Conservation (phyloP, 495 filamentous ascomycete genomes). For the Tricharina praecox region DNA sequence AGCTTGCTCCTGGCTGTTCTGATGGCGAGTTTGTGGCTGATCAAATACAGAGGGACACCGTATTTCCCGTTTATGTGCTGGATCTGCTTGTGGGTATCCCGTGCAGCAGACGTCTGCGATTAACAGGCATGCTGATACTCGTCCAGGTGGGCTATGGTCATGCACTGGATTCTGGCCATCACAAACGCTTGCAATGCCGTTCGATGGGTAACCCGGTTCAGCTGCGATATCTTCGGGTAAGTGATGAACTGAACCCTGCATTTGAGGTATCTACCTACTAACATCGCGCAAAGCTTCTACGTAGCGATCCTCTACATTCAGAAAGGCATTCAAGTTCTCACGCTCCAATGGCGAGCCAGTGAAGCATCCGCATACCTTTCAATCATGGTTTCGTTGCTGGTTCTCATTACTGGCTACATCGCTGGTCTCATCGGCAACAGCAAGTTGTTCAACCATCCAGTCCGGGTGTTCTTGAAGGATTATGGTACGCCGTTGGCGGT, state of each 20-base stretch:
- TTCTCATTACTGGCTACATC: conserved; percentile 53
- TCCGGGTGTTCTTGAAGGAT: conserved; percentile 66
- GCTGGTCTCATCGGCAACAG: conserved; percentile 53
- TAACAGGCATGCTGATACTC: conserved; percentile 1
- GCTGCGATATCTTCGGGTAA: conserved; percentile 61
- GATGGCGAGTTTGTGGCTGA: conserved; percentile 4
- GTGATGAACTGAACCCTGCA: neutral
- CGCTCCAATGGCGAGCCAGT: conserved; percentile 38
- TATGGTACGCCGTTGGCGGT: conserved; percentile 71
- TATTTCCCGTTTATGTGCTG: conserved; percentile 75
- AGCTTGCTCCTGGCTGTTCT: neutral
- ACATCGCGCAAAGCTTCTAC: conserved; percentile 41
- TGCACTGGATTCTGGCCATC: conserved; percentile 64
- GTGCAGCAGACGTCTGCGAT: neutral
- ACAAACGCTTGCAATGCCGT: conserved; percentile 68
- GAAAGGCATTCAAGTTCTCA: conserved; percentile 66
- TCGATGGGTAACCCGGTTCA: conserved; percentile 67
- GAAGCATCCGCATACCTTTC: conserved; percentile 56
- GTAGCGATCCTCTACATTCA: conserved; percentile 76
- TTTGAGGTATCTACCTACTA: conserved; percentile 10
- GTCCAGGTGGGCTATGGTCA: conserved; percentile 53
- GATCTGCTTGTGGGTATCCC: conserved; percentile 48
- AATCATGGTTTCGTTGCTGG: conserved; percentile 53
- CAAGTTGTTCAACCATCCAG: conserved; percentile 49
- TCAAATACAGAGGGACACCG: conserved; percentile 38